Evolutionary conservation across 805 yeast species (phyloP), one percentile per base, ranked within the genome.

Genomic region (Nakazawaea populi): DNA sequence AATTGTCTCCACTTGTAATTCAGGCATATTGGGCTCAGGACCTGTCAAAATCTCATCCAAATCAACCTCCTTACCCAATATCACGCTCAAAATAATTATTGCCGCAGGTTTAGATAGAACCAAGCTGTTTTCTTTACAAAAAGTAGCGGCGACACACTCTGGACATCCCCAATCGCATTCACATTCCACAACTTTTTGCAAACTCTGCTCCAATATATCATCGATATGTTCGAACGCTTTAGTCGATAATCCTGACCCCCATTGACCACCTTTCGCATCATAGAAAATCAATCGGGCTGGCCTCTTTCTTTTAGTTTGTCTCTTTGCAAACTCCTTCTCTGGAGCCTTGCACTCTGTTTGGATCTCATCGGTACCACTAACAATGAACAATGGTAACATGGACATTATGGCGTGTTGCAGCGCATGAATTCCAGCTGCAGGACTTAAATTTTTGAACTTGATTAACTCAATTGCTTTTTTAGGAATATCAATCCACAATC

Each of bases 321-420:
- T 68, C 46, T 76, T 75, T 1, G 96, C 88, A 73, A 92, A 88
- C 62, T 94, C 99, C 60, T 94, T 94, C 56, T 90, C 96, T 0
- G 99, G 97, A 0, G 98, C 97, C 60, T 94, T 94, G 66, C 99
- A 94, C 65, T 94, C 99, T 0, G 98, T 89, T 43, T 79, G 79
- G 11, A 94, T 75, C 58, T 94, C 99, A 56, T 83, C 86, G 4
- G 79, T 76, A 0, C 89, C 87, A 14, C 88, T 82, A 10, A 82
- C 80, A 4, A 90, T 81, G 53, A 80, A 83, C 30, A 84, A 65
- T 0, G 97, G 96, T 30, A 91, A 63, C 52, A 88, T 75, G 44
- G 87, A 83, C 77, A 94, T 83, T 1, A 94, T 69, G 0, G 89
- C 89, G 70, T 94, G 99, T 56, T 90, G 92, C 0, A 96, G 96